phyloP scores from a whole-genome alignment of 768 basidiomycete genomes.

The Megacollybia marginata region DNA sequence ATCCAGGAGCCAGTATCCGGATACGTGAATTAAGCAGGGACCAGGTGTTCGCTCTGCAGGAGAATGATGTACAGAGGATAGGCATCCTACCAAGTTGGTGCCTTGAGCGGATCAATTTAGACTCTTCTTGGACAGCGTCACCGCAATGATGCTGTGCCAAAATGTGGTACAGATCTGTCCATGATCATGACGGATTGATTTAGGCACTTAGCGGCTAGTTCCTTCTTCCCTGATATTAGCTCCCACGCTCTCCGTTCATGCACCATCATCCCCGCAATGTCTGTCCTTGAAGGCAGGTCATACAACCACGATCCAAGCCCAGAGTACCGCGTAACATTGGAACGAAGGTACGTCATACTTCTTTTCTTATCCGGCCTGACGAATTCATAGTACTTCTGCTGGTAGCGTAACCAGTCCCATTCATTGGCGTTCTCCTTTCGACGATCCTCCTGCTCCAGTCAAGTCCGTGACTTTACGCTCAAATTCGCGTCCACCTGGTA shows the following conservation, averaged over 20 bases:
- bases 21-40: background rate
- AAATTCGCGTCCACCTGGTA: constrained; percentile 3
- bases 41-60: background rate
- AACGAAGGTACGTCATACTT: constrained; percentile 4
- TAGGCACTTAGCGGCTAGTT: background rate
- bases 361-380: background rate
- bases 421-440: constrained; percentile 17
- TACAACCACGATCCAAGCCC: constrained; percentile 7
- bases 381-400: constrained; percentile 1
- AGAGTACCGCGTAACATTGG: constrained; percentile 6
- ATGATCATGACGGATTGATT: background rate
- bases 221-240: background rate
- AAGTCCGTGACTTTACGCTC: constrained; percentile 10
- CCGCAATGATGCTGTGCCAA: background rate
- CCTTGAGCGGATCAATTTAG: background rate
- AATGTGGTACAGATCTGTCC: background rate
- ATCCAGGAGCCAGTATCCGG: background rate
- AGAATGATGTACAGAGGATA: background rate
- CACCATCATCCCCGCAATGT: background rate
- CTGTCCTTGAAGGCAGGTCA: background rate
- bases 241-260: background rate
- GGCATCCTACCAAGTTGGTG: background rate
- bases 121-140: background rate
- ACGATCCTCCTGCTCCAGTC: constrained; percentile 10
- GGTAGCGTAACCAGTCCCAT: constrained; percentile 6